Percentiles rank a stretch among this genome's conserved stretches.
phyloP scores from a whole-genome alignment of 441 rosid species.

The Mallotus repandus region DNA sequence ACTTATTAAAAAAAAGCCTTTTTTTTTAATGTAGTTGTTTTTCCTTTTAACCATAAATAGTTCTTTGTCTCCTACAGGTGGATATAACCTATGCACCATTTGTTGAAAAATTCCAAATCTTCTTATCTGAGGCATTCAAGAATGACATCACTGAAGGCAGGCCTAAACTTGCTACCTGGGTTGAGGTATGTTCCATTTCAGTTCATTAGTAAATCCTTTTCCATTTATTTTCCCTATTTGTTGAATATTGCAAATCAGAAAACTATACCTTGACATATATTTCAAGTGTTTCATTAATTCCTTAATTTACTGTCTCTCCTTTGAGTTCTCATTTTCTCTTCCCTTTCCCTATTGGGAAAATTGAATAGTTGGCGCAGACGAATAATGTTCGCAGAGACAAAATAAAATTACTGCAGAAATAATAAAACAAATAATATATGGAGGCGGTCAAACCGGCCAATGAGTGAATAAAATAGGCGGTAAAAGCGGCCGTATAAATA shows the following conservation, averaged over 20 bases:
- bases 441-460: too few relatives aligned
- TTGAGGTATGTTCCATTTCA: slow-evolving; percentile 44
- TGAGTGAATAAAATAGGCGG: too few relatives aligned
- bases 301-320: too few relatives aligned
- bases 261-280: background rate
- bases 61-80: slow-evolving; percentile 40
- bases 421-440: too few relatives aligned
- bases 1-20: too few relatives aligned
- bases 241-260: background rate
- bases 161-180: slow-evolving; percentile 75
- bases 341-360: too few relatives aligned
- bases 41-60: background rate
- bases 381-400: too few relatives aligned
- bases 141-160: slow-evolving; percentile 66
- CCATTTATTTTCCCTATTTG: background rate
- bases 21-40: too few relatives aligned
- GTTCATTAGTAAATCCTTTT: background rate
- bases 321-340: too few relatives aligned
- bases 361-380: too few relatives aligned
- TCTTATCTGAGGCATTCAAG: slow-evolving; percentile 47
- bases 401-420: too few relatives aligned
- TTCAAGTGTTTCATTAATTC: background rate
- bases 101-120: slow-evolving; percentile 57
- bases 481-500: too few relatives aligned
- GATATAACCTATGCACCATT: slow-evolving; percentile 76